A percentile compares a stretch with the other conserved stretches of the same genome.
These are phyloP conservation scores for Tardiomyces blankii DNA, from an alignment of 1,139 yeast genomes.

Conservation along the genomic window DNA sequence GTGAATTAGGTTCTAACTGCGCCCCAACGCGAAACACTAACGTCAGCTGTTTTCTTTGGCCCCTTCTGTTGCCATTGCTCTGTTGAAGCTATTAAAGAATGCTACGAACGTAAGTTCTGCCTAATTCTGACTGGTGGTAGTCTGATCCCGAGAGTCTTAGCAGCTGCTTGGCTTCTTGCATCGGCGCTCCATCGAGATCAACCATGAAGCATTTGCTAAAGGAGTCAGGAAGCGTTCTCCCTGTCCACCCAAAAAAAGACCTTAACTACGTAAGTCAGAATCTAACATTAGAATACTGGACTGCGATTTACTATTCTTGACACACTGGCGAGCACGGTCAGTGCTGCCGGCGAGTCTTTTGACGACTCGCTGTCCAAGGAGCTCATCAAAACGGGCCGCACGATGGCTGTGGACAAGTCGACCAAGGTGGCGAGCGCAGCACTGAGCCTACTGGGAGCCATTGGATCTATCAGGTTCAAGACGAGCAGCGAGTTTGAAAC, in stretches of 20 bases:
- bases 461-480: conserved; percentile 15
- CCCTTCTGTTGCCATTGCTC: background rate
- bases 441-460: conserved; percentile 2
- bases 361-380: conserved; percentile 25
- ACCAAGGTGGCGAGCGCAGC: conserved; percentile 16
- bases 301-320: conserved; percentile 15
- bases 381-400: conserved; percentile 21
- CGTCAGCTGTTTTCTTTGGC: background rate
- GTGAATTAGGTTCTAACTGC: too few species aligned
- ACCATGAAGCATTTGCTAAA: too few species aligned
- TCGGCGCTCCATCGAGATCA: too few species aligned
- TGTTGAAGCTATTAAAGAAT: background rate
- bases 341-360: conserved; percentile 21
- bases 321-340: conserved; percentile 15
- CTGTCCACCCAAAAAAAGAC: too few species aligned
- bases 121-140: too few species aligned
- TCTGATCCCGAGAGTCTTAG: too few species aligned
- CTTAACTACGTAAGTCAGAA: too few species aligned
- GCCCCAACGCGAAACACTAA: too few species aligned
- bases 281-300: conserved; percentile 15
- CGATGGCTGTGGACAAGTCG: conserved; percentile 20
- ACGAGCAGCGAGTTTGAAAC: conserved; percentile 22
- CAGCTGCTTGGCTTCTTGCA: too few species aligned
- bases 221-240: too few species aligned
- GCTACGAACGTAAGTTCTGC: background rate